Conservation (phyloP, 176 grass and related monocot species). For the Hyparrhenia diplandra region DNA sequence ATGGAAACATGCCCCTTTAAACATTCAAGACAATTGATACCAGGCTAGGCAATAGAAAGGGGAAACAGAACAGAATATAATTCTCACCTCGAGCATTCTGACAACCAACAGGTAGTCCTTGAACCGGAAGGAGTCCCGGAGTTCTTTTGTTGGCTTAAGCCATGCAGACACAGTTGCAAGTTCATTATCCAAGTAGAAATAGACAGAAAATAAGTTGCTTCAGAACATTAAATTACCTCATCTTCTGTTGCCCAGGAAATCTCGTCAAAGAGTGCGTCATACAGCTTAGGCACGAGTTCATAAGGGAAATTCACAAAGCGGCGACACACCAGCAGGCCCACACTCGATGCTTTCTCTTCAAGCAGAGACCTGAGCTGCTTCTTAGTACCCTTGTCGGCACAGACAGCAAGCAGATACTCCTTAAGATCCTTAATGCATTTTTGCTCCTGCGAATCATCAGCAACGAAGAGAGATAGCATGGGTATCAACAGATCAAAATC, state of each 20-base stretch:
- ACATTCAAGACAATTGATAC: background rate
- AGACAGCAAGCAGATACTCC: constrained; percentile 52
- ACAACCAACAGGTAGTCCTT: constrained; percentile 70
- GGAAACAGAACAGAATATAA: background rate
- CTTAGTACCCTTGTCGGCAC: constrained; percentile 50
- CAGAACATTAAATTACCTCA: constrained; percentile 46
- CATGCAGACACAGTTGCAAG: background rate
- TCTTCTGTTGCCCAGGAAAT: constrained; percentile 94
- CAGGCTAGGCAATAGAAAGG: background rate
- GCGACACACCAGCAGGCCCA: constrained; percentile 67
- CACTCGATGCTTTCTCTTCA: constrained; percentile 44
- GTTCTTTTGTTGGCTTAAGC: constrained; percentile 72
- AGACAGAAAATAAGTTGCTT: background rate
- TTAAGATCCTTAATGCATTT: constrained; percentile 76
- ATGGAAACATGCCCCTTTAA: background rate
- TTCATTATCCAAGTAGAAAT: background rate
- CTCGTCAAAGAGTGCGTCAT: constrained; percentile 82
- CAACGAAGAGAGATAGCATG: background rate
- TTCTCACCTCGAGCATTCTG: constrained; percentile 66
- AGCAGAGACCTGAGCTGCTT: constrained; percentile 56
- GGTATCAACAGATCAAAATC: background rate
- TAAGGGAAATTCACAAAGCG: constrained; percentile 88
- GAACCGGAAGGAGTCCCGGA: constrained; percentile 77
- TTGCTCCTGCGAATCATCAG: constrained; percentile 31
- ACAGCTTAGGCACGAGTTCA: constrained; percentile 76